Conservation (phyloP, 495 filamentous ascomycete species). For the Penicillium verhagenii region DNA sequence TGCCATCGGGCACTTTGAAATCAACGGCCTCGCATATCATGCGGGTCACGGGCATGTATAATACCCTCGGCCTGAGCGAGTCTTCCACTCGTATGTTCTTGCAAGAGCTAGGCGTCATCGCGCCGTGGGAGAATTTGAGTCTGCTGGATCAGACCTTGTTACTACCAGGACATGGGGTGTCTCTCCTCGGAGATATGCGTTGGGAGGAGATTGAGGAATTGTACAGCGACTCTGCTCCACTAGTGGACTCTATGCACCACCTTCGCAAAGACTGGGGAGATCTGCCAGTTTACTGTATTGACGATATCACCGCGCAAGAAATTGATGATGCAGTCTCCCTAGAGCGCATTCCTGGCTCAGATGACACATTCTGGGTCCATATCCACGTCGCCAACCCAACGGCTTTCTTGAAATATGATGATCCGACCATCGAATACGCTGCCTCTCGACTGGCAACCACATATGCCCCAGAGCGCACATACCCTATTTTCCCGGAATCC, state of each 20-base stretch:
- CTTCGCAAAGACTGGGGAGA: slow-evolving; percentile 71
- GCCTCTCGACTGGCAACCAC: slow-evolving; percentile 59
- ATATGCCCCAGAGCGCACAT: slow-evolving; percentile 73
- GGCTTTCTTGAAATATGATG: slow-evolving; percentile 65
- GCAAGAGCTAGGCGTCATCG: slow-evolving; percentile 80
- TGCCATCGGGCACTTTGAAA: slow-evolving; percentile 52
- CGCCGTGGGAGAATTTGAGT: slow-evolving; percentile 77
- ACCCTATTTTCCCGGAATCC: slow-evolving; percentile 68
- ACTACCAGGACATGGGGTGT: slow-evolving; percentile 54
- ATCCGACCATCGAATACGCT: slow-evolving; percentile 62
- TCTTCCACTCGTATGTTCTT: slow-evolving; percentile 67
- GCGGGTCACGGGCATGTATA: slow-evolving; percentile 69
- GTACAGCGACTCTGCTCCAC: slow-evolving; percentile 26
- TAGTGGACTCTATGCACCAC: slow-evolving; percentile 49
- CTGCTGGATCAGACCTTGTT: slow-evolving; percentile 61
- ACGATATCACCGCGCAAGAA: slow-evolving; percentile 66
- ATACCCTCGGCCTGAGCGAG: slow-evolving; percentile 51
- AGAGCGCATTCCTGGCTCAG: slow-evolving; percentile 58
- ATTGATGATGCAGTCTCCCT: slow-evolving; percentile 90
- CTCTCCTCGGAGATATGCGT: slow-evolving; percentile 30
- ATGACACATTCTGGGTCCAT: slow-evolving; percentile 71
- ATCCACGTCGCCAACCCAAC: slow-evolving; percentile 93
- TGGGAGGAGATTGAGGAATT: slow-evolving; percentile 29
- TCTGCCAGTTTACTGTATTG: slow-evolving; percentile 79
- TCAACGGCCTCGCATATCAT: slow-evolving; percentile 70